Percentiles rank a stretch among this genome's conserved stretches.
phyloP scores from a whole-genome alignment of 352 stramenopile species.

The Globisporangium viniferum region DNA sequence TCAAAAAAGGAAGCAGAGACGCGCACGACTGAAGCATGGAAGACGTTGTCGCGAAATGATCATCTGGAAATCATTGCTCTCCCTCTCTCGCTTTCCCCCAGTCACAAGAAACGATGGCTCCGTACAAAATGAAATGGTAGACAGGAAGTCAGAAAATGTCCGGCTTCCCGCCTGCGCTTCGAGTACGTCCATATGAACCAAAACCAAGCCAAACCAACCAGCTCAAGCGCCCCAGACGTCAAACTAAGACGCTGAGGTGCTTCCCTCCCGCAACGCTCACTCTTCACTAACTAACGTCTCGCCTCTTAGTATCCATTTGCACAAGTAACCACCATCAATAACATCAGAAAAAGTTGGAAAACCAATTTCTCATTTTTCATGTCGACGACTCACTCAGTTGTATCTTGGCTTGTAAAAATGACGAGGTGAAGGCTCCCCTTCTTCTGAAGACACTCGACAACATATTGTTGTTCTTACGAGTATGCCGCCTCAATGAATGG shows the following conservation, averaged over 20 bases:
- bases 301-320: neutral
- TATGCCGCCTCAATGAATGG: neutral
- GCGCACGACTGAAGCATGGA: neutral
- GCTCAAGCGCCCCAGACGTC: neutral
- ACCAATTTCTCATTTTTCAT: neutral
- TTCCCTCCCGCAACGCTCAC: neutral
- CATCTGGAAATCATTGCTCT: constrained; percentile 8
- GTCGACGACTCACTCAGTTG: no score
- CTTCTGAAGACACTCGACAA: neutral
- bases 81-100: neutral
- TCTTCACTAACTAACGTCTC: neutral
- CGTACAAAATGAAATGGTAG: neutral
- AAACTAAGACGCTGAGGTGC: neutral
- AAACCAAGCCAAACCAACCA: neutral
- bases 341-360: neutral
- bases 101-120: constrained; percentile 2
- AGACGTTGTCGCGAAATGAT: neutral
- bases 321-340: neutral
- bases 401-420: neutral
- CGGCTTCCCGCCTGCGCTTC: neutral
- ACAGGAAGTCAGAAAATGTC: neutral
- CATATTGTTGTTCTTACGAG: neutral
- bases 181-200: neutral
- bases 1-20: neutral
- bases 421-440: neutral